phyloP scores from a whole-genome alignment of 2,329 filamentous ascomycete species.

The Penicillium sumatraense region DNA sequence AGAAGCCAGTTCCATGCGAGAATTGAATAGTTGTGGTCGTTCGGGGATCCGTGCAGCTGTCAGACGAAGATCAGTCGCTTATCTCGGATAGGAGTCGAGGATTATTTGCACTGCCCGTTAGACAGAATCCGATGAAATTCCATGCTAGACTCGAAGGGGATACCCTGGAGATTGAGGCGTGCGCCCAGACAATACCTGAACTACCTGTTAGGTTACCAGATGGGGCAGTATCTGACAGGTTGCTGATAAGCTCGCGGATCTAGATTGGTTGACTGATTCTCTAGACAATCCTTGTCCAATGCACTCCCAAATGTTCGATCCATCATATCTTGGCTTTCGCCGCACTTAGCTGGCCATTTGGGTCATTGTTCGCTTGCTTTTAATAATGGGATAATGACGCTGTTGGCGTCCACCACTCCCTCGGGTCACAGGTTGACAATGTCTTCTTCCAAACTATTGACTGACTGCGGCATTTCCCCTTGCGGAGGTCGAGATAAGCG shows the following conservation, averaged over 20 bases:
- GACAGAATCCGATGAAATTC: background rate
- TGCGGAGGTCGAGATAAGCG: slow-evolving; percentile 34
- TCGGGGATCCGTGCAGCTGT: background rate
- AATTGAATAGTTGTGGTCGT: background rate
- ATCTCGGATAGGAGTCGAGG: background rate
- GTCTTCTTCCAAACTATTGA: slow-evolving; percentile 24
- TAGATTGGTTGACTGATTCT: slow-evolving; percentile 17
- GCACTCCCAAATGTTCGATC: slow-evolving; percentile 7
- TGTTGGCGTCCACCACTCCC: background rate
- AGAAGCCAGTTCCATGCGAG: background rate
- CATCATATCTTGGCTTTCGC: slow-evolving; percentile 17
- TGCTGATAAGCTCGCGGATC: slow-evolving; percentile 18
- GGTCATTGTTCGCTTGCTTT: background rate
- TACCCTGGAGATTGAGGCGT: background rate
- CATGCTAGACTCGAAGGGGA: background rate
- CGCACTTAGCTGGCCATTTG: background rate
- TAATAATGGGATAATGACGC: background rate
- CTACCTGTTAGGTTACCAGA: too few species aligned
- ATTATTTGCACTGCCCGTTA: background rate
- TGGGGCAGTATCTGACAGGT: background rate
- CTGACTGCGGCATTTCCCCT: slow-evolving; percentile 24
- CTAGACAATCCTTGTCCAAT: background rate
- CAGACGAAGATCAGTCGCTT: background rate
- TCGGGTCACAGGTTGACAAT: background rate
- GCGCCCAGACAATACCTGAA: background rate